Percentiles rank a stretch among this genome's conserved stretches.
Evolutionary conservation across 345 rosid species (phyloP).

Genomic region (Murraya koenigii): DNA sequence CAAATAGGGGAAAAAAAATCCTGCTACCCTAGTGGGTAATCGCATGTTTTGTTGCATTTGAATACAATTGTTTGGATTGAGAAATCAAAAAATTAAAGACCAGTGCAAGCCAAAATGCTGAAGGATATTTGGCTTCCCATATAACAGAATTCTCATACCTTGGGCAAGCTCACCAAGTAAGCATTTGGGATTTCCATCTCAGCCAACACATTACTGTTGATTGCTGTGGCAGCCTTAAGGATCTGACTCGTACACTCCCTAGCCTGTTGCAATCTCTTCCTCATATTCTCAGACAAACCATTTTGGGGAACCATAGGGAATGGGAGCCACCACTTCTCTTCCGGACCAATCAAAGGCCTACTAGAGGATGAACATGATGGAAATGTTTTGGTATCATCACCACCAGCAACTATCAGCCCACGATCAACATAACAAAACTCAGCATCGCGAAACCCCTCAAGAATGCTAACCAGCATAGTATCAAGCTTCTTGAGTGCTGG

Average conservation of each 20-base stretch:
- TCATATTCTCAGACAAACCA: conserved; percentile 46
- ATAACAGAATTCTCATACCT: conserved; percentile 26
- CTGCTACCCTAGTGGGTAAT: not conserved
- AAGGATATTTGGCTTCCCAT: not conserved
- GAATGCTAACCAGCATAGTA: conserved; percentile 47
- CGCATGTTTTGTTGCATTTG: not conserved
- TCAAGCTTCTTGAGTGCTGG: conserved; percentile 63
- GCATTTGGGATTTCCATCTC: conserved; percentile 61
- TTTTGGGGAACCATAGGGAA: conserved; percentile 44
- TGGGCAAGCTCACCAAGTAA: conserved; percentile 51
- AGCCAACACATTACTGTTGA: conserved; percentile 46
- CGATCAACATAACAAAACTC: conserved; percentile 55
- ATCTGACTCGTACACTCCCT: conserved; percentile 53
- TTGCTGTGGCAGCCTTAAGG: conserved; percentile 59
- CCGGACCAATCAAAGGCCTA: conserved; percentile 40
- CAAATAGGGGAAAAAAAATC: not conserved
- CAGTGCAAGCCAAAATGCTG: not conserved
- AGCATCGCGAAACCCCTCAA: conserved; percentile 42
- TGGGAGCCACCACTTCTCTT: conserved; percentile 72
- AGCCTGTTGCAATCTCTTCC: conserved; percentile 47
- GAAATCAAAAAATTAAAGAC: not conserved
- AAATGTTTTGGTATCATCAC: conserved; percentile 18
- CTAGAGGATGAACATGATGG: conserved; percentile 23
- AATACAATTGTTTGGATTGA: not conserved
- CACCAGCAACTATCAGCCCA: conserved; percentile 36